phyloP scores from a whole-genome alignment of 192 early-diverging fungal species.

The Coemansia sp. region DNA sequence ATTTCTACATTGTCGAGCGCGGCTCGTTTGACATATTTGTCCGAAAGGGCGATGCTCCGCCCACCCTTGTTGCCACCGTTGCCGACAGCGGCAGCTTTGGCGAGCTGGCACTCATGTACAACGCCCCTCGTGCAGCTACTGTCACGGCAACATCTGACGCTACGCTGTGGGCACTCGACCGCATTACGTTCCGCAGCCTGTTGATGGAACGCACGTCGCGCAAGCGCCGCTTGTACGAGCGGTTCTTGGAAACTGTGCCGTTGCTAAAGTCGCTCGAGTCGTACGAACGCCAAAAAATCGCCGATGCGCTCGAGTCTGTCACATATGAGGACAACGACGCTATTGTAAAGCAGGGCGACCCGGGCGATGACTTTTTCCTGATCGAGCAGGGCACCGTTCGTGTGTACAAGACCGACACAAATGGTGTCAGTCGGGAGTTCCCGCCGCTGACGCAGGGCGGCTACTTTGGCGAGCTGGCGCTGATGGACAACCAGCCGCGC shows the following conservation, averaged over 20 bases:
- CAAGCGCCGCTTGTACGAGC: constrained; percentile 95
- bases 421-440: constrained; percentile 75
- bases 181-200: constrained; percentile 94
- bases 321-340: constrained; percentile 78
- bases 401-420: constrained; percentile 75
- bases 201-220: constrained; percentile 97
- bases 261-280: constrained; percentile 85
- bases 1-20: constrained; percentile 95
- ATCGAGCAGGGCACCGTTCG: constrained; percentile 88
- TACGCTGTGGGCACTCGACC: constrained; percentile 95
- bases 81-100: constrained; percentile 90
- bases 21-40: constrained; percentile 93
- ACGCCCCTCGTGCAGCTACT: constrained; percentile 95
- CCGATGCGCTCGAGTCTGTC: constrained; percentile 94
- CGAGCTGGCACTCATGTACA: constrained; percentile 99
- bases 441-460: constrained; percentile 74
- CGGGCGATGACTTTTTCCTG: constrained; percentile 91
- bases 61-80: constrained; percentile 76
- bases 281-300: constrained; percentile 98
- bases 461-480: constrained; percentile 98
- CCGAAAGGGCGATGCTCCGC: constrained; percentile 57
- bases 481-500: constrained; percentile 91
- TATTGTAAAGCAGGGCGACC: constrained; percentile 90
- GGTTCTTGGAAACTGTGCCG: constrained; percentile 90
- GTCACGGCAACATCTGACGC: constrained; percentile 80